Evolutionary conservation across 345 rosid species (phyloP).

Genomic region (Rubroshorea leprosula): DNA sequence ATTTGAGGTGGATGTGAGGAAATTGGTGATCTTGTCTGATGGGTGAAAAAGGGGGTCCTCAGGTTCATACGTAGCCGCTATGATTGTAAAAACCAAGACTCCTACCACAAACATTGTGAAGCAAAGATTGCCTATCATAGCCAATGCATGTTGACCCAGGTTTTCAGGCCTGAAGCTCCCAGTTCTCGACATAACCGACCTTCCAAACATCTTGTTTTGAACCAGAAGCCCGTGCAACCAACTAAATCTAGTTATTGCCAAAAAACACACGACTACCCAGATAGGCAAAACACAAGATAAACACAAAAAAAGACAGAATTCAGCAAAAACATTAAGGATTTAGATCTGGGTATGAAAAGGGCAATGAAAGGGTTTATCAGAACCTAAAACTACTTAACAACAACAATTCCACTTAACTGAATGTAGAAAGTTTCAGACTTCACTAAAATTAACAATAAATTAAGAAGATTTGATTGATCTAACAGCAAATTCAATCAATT

Average conservation of each 20-base stretch:
- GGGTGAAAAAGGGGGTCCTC: conserved; percentile 88
- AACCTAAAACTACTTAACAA: conserved; percentile 14
- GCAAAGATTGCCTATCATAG: conserved; percentile 77
- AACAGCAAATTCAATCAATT: too few relatives aligned
- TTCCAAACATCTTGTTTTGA: conserved; percentile 44
- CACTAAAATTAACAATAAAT: not conserved
- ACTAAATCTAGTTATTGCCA: conserved; percentile 14
- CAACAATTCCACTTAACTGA: not conserved
- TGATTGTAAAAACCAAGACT: conserved; percentile 79
- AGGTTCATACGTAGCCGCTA: conserved; percentile 88
- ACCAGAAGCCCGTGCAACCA: conserved; percentile 3
- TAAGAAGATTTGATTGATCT: too few relatives aligned
- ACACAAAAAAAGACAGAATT: not conserved
- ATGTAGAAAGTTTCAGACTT: not conserved
- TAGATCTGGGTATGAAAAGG: conserved; percentile 24
- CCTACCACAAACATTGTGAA: conserved; percentile 76
- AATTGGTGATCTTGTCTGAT: conserved; percentile 67
- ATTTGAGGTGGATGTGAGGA: conserved; percentile 70
- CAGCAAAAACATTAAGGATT: conserved; percentile 2
- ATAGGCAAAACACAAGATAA: conserved; percentile 2
- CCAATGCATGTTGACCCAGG: conserved; percentile 68
- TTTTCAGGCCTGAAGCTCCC: conserved; percentile 76
- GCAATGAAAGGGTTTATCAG: conserved; percentile 8
- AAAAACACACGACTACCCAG: conserved; percentile 18
- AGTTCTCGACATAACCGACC: conserved; percentile 41